Evolutionary conservation across 805 yeast species (phyloP), one percentile per base, ranked within the genome.

Genomic region (Ogataea glucozyma): DNA sequence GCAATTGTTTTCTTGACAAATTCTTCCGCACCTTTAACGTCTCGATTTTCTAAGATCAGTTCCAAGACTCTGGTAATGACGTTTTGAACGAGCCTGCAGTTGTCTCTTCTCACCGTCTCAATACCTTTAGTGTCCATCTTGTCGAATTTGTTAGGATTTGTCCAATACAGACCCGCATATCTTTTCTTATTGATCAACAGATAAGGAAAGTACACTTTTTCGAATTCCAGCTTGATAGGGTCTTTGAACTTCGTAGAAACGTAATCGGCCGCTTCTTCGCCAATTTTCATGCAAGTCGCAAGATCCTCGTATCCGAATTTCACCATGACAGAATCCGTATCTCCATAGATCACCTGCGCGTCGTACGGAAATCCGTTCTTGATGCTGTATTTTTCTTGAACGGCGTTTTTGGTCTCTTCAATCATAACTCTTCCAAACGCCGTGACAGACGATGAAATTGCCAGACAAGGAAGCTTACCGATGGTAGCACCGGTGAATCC

Each of bases 401-500:
- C 98, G 48, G 84, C 88, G 36, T 75, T 72, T 56, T 91, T 93
- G 0, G 99, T 93, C 54, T 78, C 72, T 66, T 91, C 96, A 69
- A 93, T 93, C 99, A 93, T 93, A 39, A 78, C 85, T 72, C 99
- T 83, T 49, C 99, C 99, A 67, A 84, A 93, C 0, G 98, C 83
- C 1, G 99, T 93, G 26, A 84, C 93, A 1, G 97, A 88, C 0
- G 98, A 88, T 0, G 99, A 95, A 45, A 93, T 93, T 0, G 96
- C 96, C 43, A 93, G 71, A 70, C 99, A 95, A 1, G 99, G 99
- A 41, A 93, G 73, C 59, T 93, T 91, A 41, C 99, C 99, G 34
- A 91, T 83, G 0, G 98, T 93, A 2, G 99, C 99, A 65, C 99
- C 99, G 0, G 99, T 93, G 66, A 93, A 95, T 36, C 99, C 99